phyloP scores from a whole-genome alignment of 2,329 filamentous ascomycete species.

The Neophaeococcomyces aloes region DNA sequence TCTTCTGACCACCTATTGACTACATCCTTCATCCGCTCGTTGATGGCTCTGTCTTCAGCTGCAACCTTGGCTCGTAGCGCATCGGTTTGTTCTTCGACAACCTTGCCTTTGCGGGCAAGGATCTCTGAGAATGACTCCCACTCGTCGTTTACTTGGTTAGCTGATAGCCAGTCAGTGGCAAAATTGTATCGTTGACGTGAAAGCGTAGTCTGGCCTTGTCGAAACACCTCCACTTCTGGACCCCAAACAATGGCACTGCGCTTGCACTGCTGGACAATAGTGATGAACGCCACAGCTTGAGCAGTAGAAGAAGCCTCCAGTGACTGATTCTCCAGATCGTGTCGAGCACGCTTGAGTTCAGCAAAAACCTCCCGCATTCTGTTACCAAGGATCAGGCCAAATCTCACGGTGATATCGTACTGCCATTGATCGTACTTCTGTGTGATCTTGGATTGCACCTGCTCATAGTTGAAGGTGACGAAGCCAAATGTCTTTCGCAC shows the following conservation, averaged over 20 bases:
- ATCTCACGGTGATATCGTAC: constrained; percentile 89
- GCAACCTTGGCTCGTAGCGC: constrained; percentile 88
- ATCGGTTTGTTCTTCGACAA: constrained; percentile 93
- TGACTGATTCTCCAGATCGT: constrained; percentile 82
- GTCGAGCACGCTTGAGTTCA: constrained; percentile 81
- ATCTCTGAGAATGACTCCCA: constrained; percentile 93
- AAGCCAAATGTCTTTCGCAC: constrained; percentile 88
- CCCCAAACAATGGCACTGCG: constrained; percentile 89
- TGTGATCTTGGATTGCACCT: constrained; percentile 97
- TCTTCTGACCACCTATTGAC: constrained; percentile 86
- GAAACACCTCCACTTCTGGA: constrained; percentile 89
- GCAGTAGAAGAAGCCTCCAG: constrained; percentile 91
- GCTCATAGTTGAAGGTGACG: constrained; percentile 92
- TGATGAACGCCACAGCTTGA: constrained; percentile 96
- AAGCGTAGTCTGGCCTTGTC: constrained; percentile 87
- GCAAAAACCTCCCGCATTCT: constrained; percentile 87
- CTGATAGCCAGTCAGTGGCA: constrained; percentile 84
- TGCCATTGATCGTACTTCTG: constrained; percentile 99
- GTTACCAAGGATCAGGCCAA: constrained; percentile 75
- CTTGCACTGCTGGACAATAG: constrained; percentile 91
- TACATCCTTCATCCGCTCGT: constrained; percentile 76
- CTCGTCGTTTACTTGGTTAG: constrained; percentile 91
- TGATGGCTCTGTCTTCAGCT: constrained; percentile 85
- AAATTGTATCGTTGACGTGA: constrained; percentile 89
- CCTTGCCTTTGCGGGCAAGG: constrained; percentile 80